Evolutionary conservation across 1,139 yeast genomes (phyloP).

Genomic region (Meyerozyma guilliermondii): DNA sequence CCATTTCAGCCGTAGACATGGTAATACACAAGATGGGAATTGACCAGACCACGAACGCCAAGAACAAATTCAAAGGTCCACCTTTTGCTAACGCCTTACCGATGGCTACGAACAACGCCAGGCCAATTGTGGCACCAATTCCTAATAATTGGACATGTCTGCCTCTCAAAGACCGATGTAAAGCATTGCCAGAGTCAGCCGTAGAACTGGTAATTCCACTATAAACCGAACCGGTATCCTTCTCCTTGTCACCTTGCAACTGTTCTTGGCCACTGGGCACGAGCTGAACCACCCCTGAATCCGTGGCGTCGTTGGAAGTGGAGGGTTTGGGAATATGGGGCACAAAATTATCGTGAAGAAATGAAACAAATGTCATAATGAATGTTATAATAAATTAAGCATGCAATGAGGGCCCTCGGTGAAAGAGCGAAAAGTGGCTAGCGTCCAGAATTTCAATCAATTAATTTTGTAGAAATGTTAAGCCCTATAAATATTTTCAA

Average conservation of each 20-base stretch:
- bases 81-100: slow-evolving; percentile 9
- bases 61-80: slow-evolving; percentile 6
- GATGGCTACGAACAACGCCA: slow-evolving; percentile 12
- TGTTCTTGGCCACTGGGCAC: neutral
- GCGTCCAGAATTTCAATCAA: too few species aligned
- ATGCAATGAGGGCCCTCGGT: too few species aligned
- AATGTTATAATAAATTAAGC: too few species aligned
- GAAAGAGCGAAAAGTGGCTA: neutral
- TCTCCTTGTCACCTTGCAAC: slow-evolving; percentile 3
- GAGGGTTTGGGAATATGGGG: slow-evolving; percentile 11
- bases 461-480: too few species aligned
- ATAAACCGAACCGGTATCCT: slow-evolving; percentile 7
- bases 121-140: slow-evolving; percentile 8
- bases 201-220: slow-evolving; percentile 7
- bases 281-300: neutral
- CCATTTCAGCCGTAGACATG: slow-evolving; percentile 12
- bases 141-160: slow-evolving; percentile 14
- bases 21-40: slow-evolving; percentile 12
- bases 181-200: slow-evolving; percentile 4
- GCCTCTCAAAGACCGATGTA: slow-evolving; percentile 10
- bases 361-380: slow-evolving; percentile 9
- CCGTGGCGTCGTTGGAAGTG: neutral
- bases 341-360: slow-evolving; percentile 14
- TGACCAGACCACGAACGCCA: neutral
- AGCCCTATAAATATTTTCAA: too few species aligned